phyloP scores from a whole-genome alignment of 1,284 basidiomycete species.

The Ustilago trichophora region DNA sequence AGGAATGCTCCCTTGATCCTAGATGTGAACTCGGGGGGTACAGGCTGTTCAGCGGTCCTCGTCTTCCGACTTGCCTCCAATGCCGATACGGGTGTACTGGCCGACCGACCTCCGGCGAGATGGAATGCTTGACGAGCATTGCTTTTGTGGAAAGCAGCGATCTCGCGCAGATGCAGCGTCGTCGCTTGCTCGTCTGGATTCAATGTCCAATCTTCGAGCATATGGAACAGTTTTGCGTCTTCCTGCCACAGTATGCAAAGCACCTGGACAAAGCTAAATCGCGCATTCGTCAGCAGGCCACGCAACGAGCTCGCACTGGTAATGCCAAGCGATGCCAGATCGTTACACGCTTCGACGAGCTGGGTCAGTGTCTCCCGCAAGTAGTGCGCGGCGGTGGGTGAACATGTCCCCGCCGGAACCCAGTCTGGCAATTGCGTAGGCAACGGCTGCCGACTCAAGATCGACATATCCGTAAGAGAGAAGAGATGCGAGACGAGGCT shows the following conservation, averaged over 20 bases:
- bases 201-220: slow-evolving; percentile 84
- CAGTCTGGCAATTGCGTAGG: slow-evolving; percentile 71
- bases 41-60: slow-evolving; percentile 15
- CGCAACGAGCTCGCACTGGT: slow-evolving; percentile 72
- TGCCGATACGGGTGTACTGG: slow-evolving; percentile 7
- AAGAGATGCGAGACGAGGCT: slow-evolving; percentile 89
- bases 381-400: slow-evolving; percentile 83
- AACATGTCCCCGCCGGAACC: slow-evolving; percentile 80
- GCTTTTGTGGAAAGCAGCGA: slow-evolving; percentile 85
- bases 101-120: slow-evolving; percentile 78
- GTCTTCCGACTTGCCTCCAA: slow-evolving; percentile 26
- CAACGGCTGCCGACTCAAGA: slow-evolving; percentile 72
- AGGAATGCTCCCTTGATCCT: slow-evolving; percentile 88
- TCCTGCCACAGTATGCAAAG: slow-evolving; percentile 82
- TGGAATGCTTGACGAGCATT: slow-evolving; percentile 82
- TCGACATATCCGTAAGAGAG: slow-evolving; percentile 76
- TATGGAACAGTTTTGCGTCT: slow-evolving; percentile 84
- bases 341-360: slow-evolving; percentile 83
- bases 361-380: slow-evolving; percentile 82
- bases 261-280: slow-evolving; percentile 88
- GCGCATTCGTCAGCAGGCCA: slow-evolving; percentile 79
- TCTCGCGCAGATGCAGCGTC: slow-evolving; percentile 74
- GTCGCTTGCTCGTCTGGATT: slow-evolving; percentile 70
- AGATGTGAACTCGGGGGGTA: slow-evolving; percentile 57
- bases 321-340: slow-evolving; percentile 82